Evolutionary conservation across 371 early-diverging fungal species (phyloP), one percentile per base, ranked within the genome.

Genomic region (Mucor lusitanicus): DNA sequence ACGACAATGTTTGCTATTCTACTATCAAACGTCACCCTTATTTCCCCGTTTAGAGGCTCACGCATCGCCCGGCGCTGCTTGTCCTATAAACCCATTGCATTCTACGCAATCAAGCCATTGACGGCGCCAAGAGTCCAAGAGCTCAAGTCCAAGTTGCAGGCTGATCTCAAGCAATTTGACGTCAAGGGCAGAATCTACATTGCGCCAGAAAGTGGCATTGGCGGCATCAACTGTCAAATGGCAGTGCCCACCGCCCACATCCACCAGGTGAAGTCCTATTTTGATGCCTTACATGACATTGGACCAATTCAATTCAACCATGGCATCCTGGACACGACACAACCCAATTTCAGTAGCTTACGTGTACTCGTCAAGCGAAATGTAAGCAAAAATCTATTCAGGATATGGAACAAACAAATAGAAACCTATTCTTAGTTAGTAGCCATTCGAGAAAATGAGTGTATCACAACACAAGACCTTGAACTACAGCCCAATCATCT

Each of bases 221-320:
- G 81, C 23, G 93, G 93, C 0, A 88, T 93, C 77, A 93, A 93
- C 65, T 90, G 90, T 33, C 93, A 93, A 77, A 78, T 92, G 57
- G 86, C 89, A 42, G 85, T 88, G 33, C 91, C 91, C 32, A 65
- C 70, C 7, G 66, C 74, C 6, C 76, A 81, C 21, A 63, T 88
- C 3, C 75, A 42, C 5, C 13, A 13, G 2, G 65, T 88, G 28
- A 83, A 85, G 25, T n/a, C 54, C 13, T 83, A 79, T 68, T 80
- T 88, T 55, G 74, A 78, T 33, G 5, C 21, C 1, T 58, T 71
- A 9, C 37, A 67, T 2, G 46, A 74, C 54, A 75, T 68, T 27
- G 72, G 73, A 7, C 71, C 67, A 2, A 70, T 77, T 32, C 73
- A 72, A 25, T 92, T 88, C 65, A 92, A 89, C 57, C 82, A 81